Evolutionary conservation across 352 stramenopile genomes (phyloP).

Genomic region (Pythium plurisporium): DNA sequence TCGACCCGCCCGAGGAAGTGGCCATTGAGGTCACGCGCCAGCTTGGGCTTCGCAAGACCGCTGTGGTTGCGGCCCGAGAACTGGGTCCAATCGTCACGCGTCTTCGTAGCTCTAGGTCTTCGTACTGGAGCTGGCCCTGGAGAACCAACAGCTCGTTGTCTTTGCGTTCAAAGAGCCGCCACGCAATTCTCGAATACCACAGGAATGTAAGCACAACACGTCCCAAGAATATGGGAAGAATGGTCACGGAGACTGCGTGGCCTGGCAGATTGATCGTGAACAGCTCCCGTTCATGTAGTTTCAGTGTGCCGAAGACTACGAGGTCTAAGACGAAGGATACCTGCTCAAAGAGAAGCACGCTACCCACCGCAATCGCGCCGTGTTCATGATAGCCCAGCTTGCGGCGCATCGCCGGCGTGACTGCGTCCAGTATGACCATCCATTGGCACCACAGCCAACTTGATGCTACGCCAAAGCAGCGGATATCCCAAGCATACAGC

Average conservation of each 20-base stretch:
- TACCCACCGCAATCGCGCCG: neutral
- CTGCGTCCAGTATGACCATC: conserved; percentile 13
- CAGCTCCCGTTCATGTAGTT: neutral
- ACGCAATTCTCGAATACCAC: neutral
- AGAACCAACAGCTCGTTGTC: conserved; percentile 17
- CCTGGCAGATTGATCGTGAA: neutral
- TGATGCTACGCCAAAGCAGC: conserved; percentile 8
- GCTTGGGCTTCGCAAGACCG: too few relatives aligned
- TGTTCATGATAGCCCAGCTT: neutral
- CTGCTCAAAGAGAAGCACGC: neutral
- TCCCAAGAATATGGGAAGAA: neutral
- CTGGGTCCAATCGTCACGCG: too few relatives aligned
- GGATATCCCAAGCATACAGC: conserved; percentile 11
- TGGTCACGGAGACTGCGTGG: neutral
- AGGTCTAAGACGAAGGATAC: neutral
- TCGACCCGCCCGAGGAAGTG: too few relatives aligned
- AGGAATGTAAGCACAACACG: neutral
- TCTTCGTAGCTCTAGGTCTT: too few relatives aligned
- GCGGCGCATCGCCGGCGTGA: conserved; percentile 8
- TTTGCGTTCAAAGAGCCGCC: neutral
- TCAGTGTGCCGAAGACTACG: neutral
- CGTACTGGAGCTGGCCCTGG: conserved; percentile 4
- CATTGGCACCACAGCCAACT: conserved; percentile 21
- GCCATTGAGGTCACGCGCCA: too few relatives aligned
- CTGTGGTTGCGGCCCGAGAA: too few relatives aligned